A percentile compares a stretch with the other conserved stretches of the same genome.
Conservation (phyloP, 192 early-diverging fungal species). For the Phycomyces nitens region DNA sequence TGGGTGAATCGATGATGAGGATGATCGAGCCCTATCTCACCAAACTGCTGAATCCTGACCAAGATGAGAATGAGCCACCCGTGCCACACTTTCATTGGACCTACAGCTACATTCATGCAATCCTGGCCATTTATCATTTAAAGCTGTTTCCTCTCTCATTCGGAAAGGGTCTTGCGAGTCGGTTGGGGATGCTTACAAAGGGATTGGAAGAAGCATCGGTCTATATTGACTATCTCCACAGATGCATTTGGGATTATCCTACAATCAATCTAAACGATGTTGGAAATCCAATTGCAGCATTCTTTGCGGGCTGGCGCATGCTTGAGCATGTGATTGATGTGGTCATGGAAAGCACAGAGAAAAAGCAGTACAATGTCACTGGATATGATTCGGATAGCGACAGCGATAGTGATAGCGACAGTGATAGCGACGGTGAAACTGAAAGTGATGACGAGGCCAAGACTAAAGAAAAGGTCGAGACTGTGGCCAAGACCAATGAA, state of each 20-base stretch:
- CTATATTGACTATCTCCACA: conserved; percentile 27
- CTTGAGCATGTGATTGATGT: conserved; percentile 17
- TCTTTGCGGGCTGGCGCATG: conserved; percentile 35
- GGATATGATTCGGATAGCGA: neutral
- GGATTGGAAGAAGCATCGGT: conserved; percentile 30
- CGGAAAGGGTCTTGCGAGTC: conserved; percentile 26
- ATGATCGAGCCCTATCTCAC: conserved; percentile 34
- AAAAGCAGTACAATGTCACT: conserved; percentile 11
- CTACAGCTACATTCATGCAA: conserved; percentile 21
- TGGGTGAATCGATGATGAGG: conserved; percentile 17
- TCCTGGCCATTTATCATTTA: conserved; percentile 33
- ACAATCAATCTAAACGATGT: neutral
- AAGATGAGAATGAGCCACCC: conserved; percentile 10
- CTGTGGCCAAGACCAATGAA: neutral
- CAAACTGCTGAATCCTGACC: conserved; percentile 15
- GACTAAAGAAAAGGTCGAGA: neutral
- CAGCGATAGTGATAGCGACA: neutral
- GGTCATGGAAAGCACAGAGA: conserved; percentile 20
- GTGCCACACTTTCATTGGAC: conserved; percentile 35
- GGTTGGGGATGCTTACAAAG: conserved; percentile 10
- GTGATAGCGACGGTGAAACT: neutral
- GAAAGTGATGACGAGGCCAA: neutral
- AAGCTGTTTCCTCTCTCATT: conserved; percentile 24
- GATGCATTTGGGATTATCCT: conserved; percentile 4
- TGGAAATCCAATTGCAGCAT: conserved; percentile 29